Evolutionary conservation across 1,284 basidiomycete genomes (phyloP), one percentile per base, ranked within the genome.

Genomic region (Marasmius sp.): DNA sequence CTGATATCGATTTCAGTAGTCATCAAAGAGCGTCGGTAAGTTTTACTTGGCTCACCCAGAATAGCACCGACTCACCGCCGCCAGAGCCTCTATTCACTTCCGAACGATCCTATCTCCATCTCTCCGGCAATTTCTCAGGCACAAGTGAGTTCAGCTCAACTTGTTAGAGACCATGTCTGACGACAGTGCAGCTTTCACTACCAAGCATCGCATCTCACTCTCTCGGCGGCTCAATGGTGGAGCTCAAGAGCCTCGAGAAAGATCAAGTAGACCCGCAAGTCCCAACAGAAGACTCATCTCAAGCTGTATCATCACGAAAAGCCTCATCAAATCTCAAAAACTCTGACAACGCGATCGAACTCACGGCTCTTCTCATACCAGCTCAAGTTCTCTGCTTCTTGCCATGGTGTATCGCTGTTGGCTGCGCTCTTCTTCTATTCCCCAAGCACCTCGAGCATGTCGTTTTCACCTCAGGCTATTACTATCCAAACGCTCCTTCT

Each of bases 381-480:
- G 5, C 68, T 37, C 65, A 66, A 59, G 20, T 75, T 16, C 38
- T 76, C 18, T 68, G 77, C 54, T 82, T 84, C 69, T 55, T 82
- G 8, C 81, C 82, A 12, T 84, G 82, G 82, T 82, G 80, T 58
- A 68, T 75, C 37, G 71, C 73, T 34, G 81, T 83, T 47, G 82
- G 82, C 50, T 79, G 74, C 6, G 67, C 76, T 27, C 72, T 83
- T 55, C 62, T 81, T 14, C 67, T 82, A 45, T 77, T 71, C 56
- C 82, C 82, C 1, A 63, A 66, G 20, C 64, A 75, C 57, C 70
- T 80, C 48, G 78, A 79, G 38, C 47, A 58, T 43, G 66, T 83
- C 62, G 69, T 77, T 5, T 83, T 83, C 65, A 61, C 66, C 22
- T 50, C 74, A 2, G 80, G 81, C 20, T 80, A 79, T 65, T 57